A percentile compares a stretch with the other conserved stretches of the same genome.
Conservation (phyloP, 2,329 filamentous ascomycete species). For the Clonostachys byssicola region DNA sequence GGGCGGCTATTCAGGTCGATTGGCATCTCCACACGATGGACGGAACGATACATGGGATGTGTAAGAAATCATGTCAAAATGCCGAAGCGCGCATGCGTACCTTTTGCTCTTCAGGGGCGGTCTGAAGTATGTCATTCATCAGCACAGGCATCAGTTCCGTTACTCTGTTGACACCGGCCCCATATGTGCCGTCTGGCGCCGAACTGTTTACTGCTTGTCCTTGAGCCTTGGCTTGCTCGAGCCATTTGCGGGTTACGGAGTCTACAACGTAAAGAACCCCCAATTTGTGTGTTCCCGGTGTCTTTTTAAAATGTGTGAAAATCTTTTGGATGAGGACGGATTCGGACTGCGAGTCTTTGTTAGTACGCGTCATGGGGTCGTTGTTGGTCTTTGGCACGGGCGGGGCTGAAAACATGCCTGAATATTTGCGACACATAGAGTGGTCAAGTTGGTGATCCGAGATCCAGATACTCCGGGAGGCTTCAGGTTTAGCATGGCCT, state of each 20-base stretch:
- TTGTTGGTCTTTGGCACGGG: background rate
- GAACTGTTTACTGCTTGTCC: constrained; percentile 77
- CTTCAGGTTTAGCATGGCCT: constrained; percentile 88
- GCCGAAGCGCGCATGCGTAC: constrained; percentile 49
- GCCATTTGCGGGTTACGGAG: constrained; percentile 98
- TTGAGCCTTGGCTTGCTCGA: constrained; percentile 86
- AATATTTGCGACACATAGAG: constrained; percentile 82
- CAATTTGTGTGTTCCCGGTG: constrained; percentile 91
- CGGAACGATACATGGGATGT: constrained; percentile 26
- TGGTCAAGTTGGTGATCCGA: constrained; percentile 83
- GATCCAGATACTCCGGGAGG: constrained; percentile 91
- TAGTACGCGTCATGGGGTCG: constrained; percentile 6
- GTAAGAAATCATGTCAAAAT: constrained; percentile 21
- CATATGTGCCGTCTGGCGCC: constrained; percentile 87
- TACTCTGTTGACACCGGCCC: constrained; percentile 92
- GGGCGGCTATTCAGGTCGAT: no score
- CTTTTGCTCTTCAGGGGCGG: constrained; percentile 92
- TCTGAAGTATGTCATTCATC: constrained; percentile 92
- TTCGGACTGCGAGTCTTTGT: constrained; percentile 63
- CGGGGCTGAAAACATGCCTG: constrained; percentile 56
- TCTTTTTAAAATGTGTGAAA: constrained; percentile 95
- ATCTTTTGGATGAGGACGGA: constrained; percentile 93
- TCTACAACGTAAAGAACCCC: constrained; percentile 99
- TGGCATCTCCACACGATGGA: background rate
- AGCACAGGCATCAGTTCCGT: constrained; percentile 89